phyloP scores from a whole-genome alignment of 148 eudicot genomes.

The Silene conica region DNA sequence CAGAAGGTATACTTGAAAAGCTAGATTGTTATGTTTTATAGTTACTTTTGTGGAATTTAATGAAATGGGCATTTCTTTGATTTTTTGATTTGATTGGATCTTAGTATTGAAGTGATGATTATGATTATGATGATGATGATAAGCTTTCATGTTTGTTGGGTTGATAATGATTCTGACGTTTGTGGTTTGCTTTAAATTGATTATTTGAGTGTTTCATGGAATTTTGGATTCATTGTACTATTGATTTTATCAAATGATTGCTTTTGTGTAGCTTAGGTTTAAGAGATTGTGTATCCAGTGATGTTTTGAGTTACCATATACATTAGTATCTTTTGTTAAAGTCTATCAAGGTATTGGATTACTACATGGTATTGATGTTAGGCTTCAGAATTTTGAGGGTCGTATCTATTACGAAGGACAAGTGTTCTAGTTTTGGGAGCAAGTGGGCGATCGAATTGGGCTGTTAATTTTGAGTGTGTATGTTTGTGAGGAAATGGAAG shows the following conservation, averaged over 20 bases:
- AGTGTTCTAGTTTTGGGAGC: neutral
- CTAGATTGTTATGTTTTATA: too few relatives aligned
- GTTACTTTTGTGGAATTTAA: neutral
- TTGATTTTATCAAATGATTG: neutral
- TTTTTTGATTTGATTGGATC: conserved; percentile 28
- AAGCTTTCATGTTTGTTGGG: too few relatives aligned
- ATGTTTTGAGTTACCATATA: neutral
- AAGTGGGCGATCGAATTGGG: neutral
- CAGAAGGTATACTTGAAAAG: conserved; percentile 58
- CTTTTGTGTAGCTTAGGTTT: neutral
- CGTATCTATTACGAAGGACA: neutral
- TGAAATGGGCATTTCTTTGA: conserved; percentile 6
- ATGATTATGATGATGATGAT: neutral
- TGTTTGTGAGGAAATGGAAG: neutral
- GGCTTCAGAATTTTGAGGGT: neutral
- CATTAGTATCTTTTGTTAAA: neutral
- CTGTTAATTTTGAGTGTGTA: neutral
- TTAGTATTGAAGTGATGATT: conserved; percentile 9
- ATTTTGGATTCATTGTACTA: conserved; percentile 20
- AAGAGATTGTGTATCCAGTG: neutral
- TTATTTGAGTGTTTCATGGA: conserved; percentile 19
- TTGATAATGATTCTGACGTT: neutral
- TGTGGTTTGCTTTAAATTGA: neutral
- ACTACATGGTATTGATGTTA: neutral
- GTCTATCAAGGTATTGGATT: too few relatives aligned